Percentiles rank a stretch among this genome's conserved stretches.
These are phyloP conservation scores for Microsporum canis DNA, from an alignment of 2,329 filamentous ascomycete genomes.

Conservation along the genomic window DNA sequence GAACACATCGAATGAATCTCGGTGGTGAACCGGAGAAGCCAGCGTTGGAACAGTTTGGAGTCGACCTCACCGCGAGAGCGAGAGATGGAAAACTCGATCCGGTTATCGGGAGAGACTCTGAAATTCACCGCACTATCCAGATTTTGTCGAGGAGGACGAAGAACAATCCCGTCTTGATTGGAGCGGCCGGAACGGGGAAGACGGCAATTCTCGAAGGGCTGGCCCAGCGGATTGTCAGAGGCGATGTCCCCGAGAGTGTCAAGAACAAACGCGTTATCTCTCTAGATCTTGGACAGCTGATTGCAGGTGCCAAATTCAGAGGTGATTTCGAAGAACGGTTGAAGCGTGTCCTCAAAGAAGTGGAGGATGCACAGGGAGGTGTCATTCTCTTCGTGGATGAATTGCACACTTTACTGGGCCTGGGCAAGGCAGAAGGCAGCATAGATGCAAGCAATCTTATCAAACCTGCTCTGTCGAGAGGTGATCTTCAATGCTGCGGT, in stretches of 20 bases:
- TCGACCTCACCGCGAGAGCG: slow-evolving; percentile 78
- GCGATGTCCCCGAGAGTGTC: slow-evolving; percentile 90
- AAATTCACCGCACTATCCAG: slow-evolving; percentile 91
- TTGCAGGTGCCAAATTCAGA: slow-evolving; percentile 88
- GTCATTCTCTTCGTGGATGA: slow-evolving; percentile 95
- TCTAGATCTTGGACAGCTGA: slow-evolving; percentile 80
- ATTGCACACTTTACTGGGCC: slow-evolving; percentile 76
- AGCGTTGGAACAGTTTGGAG: slow-evolving; percentile 78
- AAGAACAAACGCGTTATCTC: slow-evolving; percentile 86
- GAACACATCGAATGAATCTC: slow-evolving; percentile 88
- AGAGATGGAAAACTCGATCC: slow-evolving; percentile 86
- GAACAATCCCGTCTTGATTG: slow-evolving; percentile 92
- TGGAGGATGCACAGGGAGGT: slow-evolving; percentile 74
- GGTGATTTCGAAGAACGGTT: slow-evolving; percentile 93
- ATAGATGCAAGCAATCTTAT: slow-evolving; percentile 93
- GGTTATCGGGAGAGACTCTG: slow-evolving; percentile 82
- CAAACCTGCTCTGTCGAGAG: slow-evolving; percentile 84
- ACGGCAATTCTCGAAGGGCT: slow-evolving; percentile 87
- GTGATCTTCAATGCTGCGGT: slow-evolving; percentile 88
- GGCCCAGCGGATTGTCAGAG: slow-evolving; percentile 76
- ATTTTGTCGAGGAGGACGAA: slow-evolving; percentile 86
- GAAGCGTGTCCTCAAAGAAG: slow-evolving; percentile 83
- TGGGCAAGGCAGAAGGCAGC: slow-evolving; percentile 90
- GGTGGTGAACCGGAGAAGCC: slow-evolving; percentile 66
- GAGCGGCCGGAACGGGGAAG: slow-evolving; percentile 82